phyloP scores from a whole-genome alignment of 2,329 filamentous ascomycete species.

The Fusarium tupiense region DNA sequence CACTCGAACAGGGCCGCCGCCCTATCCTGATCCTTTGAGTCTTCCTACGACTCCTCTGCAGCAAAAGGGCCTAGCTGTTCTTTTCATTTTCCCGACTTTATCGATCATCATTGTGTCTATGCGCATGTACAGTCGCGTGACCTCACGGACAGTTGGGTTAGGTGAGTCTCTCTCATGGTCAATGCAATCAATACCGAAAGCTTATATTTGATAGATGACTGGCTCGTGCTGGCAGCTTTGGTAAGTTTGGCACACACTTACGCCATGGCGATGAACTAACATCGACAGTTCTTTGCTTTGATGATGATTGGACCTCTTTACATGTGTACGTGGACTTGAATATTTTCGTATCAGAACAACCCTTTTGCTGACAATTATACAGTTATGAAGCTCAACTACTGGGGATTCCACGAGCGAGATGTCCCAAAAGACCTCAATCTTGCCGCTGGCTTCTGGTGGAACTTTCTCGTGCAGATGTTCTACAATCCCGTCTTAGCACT shows the following conservation, averaged over 20 bases:
- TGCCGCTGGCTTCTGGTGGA: conserved; percentile 44
- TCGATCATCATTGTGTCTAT: conserved; percentile 42
- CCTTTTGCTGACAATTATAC: accelerated
- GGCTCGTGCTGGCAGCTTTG: conserved; percentile 19
- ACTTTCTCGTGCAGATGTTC: conserved; percentile 53
- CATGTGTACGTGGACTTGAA: conserved; percentile 17
- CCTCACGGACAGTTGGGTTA: conserved; percentile 41
- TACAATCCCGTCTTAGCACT: conserved; percentile 58
- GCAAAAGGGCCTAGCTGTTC: conserved; percentile 42
- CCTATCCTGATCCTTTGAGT: conserved; percentile 39
- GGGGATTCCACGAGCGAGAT: conserved; percentile 41
- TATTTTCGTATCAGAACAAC: accelerated
- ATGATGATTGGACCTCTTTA: conserved; percentile 29
- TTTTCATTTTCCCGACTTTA: conserved; percentile 47
- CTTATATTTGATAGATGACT: conserved; percentile 18
- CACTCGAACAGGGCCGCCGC: conserved; percentile 24
- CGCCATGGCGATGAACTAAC: neutral
- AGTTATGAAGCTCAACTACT: conserved; percentile 48
- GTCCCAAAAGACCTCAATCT: conserved; percentile 37
- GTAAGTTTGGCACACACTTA: neutral
- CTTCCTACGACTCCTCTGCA: conserved; percentile 49
- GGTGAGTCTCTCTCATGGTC: conserved; percentile 10
- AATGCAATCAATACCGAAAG: neutral
- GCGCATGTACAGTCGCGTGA: conserved; percentile 43
- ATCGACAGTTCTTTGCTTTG: conserved; percentile 21